phyloP scores from a whole-genome alignment of 2,329 filamentous ascomycete species.

The Bipolaris victoriae region DNA sequence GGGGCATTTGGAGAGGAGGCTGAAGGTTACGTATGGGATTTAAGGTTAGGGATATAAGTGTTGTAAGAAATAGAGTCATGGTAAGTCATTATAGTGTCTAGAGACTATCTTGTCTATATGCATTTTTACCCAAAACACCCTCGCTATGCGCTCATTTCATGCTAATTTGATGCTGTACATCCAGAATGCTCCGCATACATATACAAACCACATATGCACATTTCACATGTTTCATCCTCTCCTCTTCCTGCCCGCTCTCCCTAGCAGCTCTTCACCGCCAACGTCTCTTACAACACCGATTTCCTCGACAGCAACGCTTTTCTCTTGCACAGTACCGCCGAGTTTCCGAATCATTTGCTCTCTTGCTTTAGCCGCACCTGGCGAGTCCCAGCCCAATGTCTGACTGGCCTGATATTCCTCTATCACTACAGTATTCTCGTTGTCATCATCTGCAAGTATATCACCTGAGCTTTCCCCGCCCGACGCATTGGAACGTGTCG shows the following conservation, averaged over 20 bases:
- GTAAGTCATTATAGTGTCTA: background rate
- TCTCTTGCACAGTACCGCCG: constrained; percentile 43
- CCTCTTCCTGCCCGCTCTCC: constrained; percentile 35
- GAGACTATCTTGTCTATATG: constrained; percentile 1
- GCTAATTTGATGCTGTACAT: constrained; percentile 6
- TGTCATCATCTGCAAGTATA: constrained; percentile 25
- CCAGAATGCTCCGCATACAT: constrained; percentile 1
- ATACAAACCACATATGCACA: background rate
- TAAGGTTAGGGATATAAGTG: background rate
- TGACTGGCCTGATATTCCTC: constrained; percentile 46
- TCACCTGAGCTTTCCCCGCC: constrained; percentile 36
- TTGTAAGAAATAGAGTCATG: background rate
- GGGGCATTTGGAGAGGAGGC: constrained; percentile 63
- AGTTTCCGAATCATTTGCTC: constrained; percentile 46
- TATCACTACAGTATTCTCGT: constrained; percentile 25
- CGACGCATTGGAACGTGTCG: constrained; percentile 38
- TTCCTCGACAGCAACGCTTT: constrained; percentile 33
- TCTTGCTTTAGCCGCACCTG: constrained; percentile 42
- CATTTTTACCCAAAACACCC: constrained; percentile 13
- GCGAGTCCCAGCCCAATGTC: constrained; percentile 48
- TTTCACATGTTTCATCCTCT: constrained; percentile 22
- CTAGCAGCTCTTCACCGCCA: constrained; percentile 27
- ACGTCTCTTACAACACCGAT: constrained; percentile 47
- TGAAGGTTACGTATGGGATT: constrained; percentile 64
- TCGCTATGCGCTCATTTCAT: constrained; percentile 22